A percentile compares a stretch with the other conserved stretches of the same genome.
phyloP scores from a whole-genome alignment of 179 eudicot genomes.

The Carnegiea gigantea region DNA sequence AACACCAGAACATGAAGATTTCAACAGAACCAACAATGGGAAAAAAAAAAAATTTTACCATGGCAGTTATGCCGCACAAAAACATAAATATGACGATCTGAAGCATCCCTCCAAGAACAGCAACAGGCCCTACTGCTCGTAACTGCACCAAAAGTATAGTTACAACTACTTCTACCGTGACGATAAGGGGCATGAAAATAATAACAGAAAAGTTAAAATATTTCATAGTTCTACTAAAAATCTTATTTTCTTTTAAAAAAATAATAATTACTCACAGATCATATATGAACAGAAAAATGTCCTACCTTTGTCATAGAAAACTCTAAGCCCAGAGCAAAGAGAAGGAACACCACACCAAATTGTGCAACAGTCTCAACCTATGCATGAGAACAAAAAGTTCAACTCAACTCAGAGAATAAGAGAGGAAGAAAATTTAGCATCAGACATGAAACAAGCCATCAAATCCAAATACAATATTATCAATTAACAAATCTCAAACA shows the following conservation, averaged over 20 bases:
- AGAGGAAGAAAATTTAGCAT: slow-evolving; percentile 1
- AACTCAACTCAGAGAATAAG: background rate
- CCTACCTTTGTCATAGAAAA: slow-evolving; percentile 89
- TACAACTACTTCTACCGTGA: slow-evolving; percentile 12
- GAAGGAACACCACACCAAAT: slow-evolving; percentile 97
- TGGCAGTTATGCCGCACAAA: slow-evolving; percentile 76
- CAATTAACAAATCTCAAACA: background rate
- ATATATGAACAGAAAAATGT: background rate
- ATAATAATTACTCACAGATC: background rate
- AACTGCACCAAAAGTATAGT: slow-evolving; percentile 53
- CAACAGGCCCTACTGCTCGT: slow-evolving; percentile 95
- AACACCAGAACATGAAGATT: slow-evolving; percentile 10
- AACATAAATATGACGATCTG: slow-evolving; percentile 84
- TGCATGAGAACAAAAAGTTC: slow-evolving; percentile 16
- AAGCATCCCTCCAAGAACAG: slow-evolving; percentile 95
- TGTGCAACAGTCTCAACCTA: slow-evolving; percentile 99
- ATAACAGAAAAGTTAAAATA: background rate
- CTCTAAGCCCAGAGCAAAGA: slow-evolving; percentile 96
- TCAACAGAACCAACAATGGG: background rate
- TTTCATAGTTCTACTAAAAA: background rate
- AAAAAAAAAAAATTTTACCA: slow-evolving; percentile 47
- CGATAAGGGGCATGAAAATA: slow-evolving; percentile 2
- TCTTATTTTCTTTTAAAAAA: slow-evolving; percentile 1
- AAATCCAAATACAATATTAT: background rate
- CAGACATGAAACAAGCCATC: slow-evolving; percentile 1